Base-by-base conservation (phyloP, 805 yeast genomes). In the Candida krabiensis region DNA sequence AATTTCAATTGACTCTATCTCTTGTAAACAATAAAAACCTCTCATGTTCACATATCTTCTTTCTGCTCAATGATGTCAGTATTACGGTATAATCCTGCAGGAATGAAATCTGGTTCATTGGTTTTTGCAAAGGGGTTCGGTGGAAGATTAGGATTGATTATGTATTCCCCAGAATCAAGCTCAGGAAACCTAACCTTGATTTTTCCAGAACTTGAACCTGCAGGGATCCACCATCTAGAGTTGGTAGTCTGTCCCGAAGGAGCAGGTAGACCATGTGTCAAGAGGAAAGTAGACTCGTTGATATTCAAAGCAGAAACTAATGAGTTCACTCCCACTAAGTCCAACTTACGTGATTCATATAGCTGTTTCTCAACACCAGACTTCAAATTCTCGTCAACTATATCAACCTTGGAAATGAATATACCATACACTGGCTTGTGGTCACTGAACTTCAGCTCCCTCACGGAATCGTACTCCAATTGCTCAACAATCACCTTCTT, bases 151-250 rank as follows among this genome's bases (percentile, higher is more conserved):
- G 96, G 95, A 53, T 93, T 93, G 30, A 90, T 67, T 47, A 63
- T 64, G 39, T 64, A 66, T 15, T 54, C 56, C 1, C 75, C 75
- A 4, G 66, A 61, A 7, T 56, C 61, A 23, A 80, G 53, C 28
- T 73, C 73, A 4, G 66, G 61, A 14, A 85, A 69, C 7, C 58
- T 57, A 2, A 91, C 83, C 54, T 83, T 87, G 2, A 90, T 89
- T 9, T 81, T 75, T 0, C 50, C 53, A 3, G 41, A 33, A 3
- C 37, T 44, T 41, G 73, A 71, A 0, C 93, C 91, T 9, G 81
- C 82, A 11, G 83, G 82, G 13, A 87, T 70, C 99, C 99, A 93
- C 99, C 99, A 93, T 60, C 87, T 86, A 2, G 52, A 44, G 2
- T 38, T 47, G 16, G 73, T 66, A 11, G 69, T 62, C 39, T 86